These are phyloP conservation scores for Yamagishiella unicocca DNA, from an alignment of 139 green algal genomes.

Conservation along the genomic window DNA sequence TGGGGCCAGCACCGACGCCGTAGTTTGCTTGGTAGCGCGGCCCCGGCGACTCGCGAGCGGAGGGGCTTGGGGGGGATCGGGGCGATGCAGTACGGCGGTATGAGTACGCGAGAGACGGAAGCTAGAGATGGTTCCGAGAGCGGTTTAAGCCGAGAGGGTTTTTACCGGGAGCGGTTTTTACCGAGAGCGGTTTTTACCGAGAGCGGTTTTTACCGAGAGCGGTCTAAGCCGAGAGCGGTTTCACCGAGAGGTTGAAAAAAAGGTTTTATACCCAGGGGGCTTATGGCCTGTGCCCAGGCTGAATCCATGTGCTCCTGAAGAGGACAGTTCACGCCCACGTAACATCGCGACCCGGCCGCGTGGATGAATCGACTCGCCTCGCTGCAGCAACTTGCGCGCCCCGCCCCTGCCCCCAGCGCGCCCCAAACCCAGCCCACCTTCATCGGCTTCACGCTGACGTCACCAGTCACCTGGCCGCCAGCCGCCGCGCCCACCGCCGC, in stretches of 20 bases:
- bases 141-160: no score
- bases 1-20: not conserved
- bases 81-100: not conserved
- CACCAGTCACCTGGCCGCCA: constrained; percentile 38
- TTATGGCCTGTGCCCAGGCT: not conserved
- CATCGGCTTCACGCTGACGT: constrained; percentile 22
- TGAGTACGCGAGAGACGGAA: not conserved
- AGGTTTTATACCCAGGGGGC: not conserved
- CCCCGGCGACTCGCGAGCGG: not conserved
- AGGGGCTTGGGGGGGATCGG: not conserved
- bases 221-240: no score
- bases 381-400: not conserved
- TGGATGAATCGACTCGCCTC: not conserved
- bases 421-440: not conserved
- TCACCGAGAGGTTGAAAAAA: not conserved
- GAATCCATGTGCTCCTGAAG: no score
- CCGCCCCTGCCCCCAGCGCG: not conserved
- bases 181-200: no score
- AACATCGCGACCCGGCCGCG: not conserved
- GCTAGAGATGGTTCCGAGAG: no score
- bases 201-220: no score
- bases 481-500: constrained; percentile 38
- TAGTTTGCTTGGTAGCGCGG: not conserved
- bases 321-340: not conserved
- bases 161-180: no score